Base-by-base conservation (phyloP, 345 rosid species). In the Ricinus communis region DNA sequence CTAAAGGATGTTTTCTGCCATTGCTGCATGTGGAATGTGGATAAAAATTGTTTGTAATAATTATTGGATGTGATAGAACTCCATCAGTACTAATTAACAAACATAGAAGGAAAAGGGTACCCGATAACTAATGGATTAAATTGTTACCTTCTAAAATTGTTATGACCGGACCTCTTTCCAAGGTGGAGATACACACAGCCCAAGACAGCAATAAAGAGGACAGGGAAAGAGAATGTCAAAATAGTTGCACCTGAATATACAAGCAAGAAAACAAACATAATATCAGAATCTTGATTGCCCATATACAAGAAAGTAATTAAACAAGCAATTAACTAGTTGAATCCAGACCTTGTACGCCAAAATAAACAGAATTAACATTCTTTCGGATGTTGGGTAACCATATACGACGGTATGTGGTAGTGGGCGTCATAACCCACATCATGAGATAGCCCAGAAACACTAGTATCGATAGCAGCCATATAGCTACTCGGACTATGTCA, bases 111-210 rank as follows among this genome's bases (percentile, higher is more conserved):
- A 38, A 38, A 38, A 38, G 43, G 43, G n/a, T n/a, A n/a, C n/a
- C n/a, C n/a, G n/a, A n/a, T n/a, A n/a, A n/a, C n/a, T n/a, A n/a
- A 33, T 33, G 47, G 47, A 43, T 43, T 43, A 22, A 22, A 6
- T 41, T 14, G 28, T 50, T 45, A 59, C 72, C 62, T 68, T 49
- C 33, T 12, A 7, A 22, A 7, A 8, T 15, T 33, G 8, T 1
- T 28, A 50, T 43, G 16, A 33, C 43, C 30, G 41, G 79, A 65
- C 36, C 21, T 65, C 56, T 58, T 76, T n/a, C 52, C 3, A 46
- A 76, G 33, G 30, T 76, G 79, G 58, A 70, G 71, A 65, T 76
- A 70, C 28, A 70, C 22, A 27, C 79, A 65, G 13, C 75, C 79
- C 75, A 76, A n/a, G 10, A 71, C 62, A 36, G 79, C 74, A 18